Evolutionary conservation across 768 basidiomycete genomes (phyloP), one percentile per base, ranked within the genome.

Genomic region (Kwoniella mangroviensis): DNA sequence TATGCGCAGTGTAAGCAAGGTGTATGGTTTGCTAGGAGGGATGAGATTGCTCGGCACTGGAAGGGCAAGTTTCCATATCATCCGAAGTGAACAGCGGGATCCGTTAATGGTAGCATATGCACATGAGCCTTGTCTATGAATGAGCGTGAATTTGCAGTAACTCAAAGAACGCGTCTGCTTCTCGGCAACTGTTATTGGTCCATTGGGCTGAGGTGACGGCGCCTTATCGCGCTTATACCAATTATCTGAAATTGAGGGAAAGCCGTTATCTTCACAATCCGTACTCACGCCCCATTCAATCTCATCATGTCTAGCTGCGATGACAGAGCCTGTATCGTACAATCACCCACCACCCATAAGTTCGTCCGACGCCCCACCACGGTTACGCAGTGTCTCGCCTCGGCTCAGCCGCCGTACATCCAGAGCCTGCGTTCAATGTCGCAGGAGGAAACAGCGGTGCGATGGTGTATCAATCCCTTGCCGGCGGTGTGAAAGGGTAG

Each of bases 1-100:
- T 68, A 78, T 21, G 57, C 66, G 11, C 67, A 68, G 63, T 63
- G 53, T n/a, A 24, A 69, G 21, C 73, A 70, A 9, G 79, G 68
- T 10, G 77, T 79, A 9, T 77, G 75, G 76, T 60, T 60, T 17
- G 58, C 58, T 12, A 26, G 26, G n/a, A 26, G 58, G 40, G 58
- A 60, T n/a, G 58, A 60, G 58, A 60, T 60, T 11, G 58, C 58
- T 15, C 26, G 34, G n/a, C 58, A 60, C 28, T 60, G 58, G 58
- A 49, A 49, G 19, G 45, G 45, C 13, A 49, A 49, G 45, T 49
- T 49, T 19, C 45, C 45, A 15, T 49, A 49, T 10, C 5, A 15
- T 19, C 45, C 45, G 45, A 49, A 49, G 45, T 49, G 45, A 49
- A 34, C 34, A 34, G 34, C 6, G 34, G 34, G 34, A 34, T 34